Evolutionary conservation across 75 land plant species (phyloP).

Genomic region (Gnetum montanum): DNA sequence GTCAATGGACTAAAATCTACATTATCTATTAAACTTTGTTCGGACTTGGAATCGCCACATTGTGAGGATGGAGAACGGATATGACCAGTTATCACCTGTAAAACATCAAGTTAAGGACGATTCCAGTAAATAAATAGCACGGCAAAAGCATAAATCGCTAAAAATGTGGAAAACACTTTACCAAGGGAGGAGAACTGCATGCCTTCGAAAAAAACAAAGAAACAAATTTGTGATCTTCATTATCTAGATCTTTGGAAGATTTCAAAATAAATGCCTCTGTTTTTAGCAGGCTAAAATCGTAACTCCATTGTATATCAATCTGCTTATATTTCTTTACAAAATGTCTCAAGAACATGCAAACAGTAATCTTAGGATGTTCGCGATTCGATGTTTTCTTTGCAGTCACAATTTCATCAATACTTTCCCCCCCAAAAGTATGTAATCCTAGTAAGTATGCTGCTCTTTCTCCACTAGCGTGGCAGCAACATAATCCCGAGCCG

Average conservation of each 20-base stretch:
- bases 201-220: constrained; percentile 1
- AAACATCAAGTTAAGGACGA: neutral
- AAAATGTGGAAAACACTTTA: neutral
- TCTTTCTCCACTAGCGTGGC: constrained; percentile 17
- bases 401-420: neutral
- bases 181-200: constrained; percentile 3
- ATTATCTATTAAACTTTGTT: neutral
- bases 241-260: constrained; percentile 1
- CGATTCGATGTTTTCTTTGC: neutral
- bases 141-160: neutral
- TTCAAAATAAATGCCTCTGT: neutral
- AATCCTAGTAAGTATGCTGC: constrained; percentile 16
- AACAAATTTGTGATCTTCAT: neutral
- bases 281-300: neutral
- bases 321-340: constrained; percentile 2
- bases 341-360: neutral
- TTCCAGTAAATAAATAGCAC: neutral
- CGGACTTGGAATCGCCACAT: neutral
- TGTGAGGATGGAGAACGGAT: neutral
- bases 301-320: neutral
- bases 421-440: constrained; percentile 4
- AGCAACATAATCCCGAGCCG: constrained; percentile 23
- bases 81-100: constrained; percentile 7
- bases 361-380: neutral
- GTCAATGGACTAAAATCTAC: constrained; percentile 4